Base-by-base conservation (phyloP, 495 filamentous ascomycete species). In the Aspergillus leporis region DNA sequence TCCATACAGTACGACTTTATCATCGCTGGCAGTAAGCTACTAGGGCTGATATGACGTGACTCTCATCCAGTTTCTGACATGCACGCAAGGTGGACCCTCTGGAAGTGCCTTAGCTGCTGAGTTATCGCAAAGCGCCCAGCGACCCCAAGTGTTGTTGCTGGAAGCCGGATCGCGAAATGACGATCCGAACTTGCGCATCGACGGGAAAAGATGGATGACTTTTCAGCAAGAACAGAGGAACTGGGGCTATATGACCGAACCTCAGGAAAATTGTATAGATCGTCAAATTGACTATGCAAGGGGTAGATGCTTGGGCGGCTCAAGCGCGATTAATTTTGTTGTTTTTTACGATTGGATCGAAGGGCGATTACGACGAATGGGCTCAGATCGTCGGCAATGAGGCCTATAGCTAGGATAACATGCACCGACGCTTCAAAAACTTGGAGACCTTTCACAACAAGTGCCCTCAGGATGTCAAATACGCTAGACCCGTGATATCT, bases 281-380 rank as follows among this genome's bases (percentile, higher is more conserved):
- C 80, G 83, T 5, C 60, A 78, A 46, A 60, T 88, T 5, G 80
- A 84, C 61, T 84, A 85, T 55, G 79, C 78, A 14, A 78, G 85
- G 12, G 86, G 86, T 0, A 78, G 78, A 16, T 82, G 82, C 3
- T 70, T 90, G 0, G 86, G 86, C 2, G 87, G 87, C 0, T 78
- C 78, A 21, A 84, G 73, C 34, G 81, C 81, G 12, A 82, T 89
- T 55, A 90, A 90, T 68, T 88, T 88, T 50, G 80, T 79, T n/a
- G 18, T 70, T 83, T 13, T 89, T 75, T 56, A 81, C 75, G 13
- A 59, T 81, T 12, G 87, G 87, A 5, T 75, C 84, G 6, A 66
- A 71, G 7, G 80, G 81, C 51, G 87, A 90, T 62, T 89, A 85
- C 61, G 78, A 87, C 40, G 73, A 82, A 41, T 84, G 83, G 83